Evolutionary conservation across 2,329 filamentous ascomycete species (phyloP), one percentile per base, ranked within the genome.

Genomic region (Nigrospora sphaerica): DNA sequence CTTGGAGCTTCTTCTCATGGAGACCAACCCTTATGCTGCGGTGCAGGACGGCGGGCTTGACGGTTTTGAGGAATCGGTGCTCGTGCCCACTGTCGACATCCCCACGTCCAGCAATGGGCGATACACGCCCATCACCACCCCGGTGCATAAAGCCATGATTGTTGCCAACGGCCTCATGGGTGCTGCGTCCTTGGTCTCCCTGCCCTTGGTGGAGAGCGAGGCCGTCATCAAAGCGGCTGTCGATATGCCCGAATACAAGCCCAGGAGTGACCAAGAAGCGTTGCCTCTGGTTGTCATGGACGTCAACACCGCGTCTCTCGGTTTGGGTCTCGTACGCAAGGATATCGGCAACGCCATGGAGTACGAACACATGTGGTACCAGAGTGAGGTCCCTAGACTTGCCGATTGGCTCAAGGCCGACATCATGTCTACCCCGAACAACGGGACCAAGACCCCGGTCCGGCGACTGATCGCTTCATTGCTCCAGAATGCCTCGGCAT

Each of bases 61-160:
- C 44, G 68, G 68, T 11, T 68, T 80, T 5, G 74, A 78, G 49
- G 85, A 91, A 51, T 73, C 80, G 0, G 71, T 91, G 12, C 74
- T 95, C n/a, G 84, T 88, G 16, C 90, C 90, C 3, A 75, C 75
- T 0, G 76, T 95, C 32, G 81, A 87, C 17, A 86, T 88, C 37
- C 80, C 79, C 2, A 76, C 73, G 6, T 82, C 85, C 13, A 75
- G 74, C 49, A 80, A 78, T 14, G 82, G 83, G 10, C 74, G 81
- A 50, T 76, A 81, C 47, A 81, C 82, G 12, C 77, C 82, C 14
- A 74, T 93, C 37, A 80, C 82, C 7, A 89, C 88, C 39, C 91
- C 92, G 0, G 89, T 96, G 1, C 92, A 97, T 61, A 87, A 84
- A 60, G 81, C 85, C 1, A 66, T 96, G 14, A 57, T 96, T 11